Evolutionary conservation across 331 rosid genomes (phyloP).

Genomic region (Stylosanthes scabra): DNA sequence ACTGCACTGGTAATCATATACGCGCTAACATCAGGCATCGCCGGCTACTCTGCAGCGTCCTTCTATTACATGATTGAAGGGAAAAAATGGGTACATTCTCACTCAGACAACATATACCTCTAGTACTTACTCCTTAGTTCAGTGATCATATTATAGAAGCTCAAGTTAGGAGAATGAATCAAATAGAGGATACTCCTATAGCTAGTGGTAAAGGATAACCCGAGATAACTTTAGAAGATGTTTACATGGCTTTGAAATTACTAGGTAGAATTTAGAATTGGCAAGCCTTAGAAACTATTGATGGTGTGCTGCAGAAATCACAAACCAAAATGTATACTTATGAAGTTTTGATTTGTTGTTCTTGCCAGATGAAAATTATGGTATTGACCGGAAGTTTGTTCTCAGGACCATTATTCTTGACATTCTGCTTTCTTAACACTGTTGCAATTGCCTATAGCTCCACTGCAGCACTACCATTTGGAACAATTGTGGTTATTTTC

Average conservation of each 20-base stretch:
- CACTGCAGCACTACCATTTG: conserved; percentile 59
- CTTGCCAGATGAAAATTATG: conserved; percentile 51
- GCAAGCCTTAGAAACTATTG: conserved; percentile 1
- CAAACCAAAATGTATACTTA: conserved; percentile 16
- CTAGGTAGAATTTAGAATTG: background rate
- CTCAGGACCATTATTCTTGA: conserved; percentile 55
- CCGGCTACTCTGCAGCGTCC: conserved; percentile 58
- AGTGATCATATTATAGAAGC: background rate
- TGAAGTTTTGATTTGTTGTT: conserved; percentile 33
- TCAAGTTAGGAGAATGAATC: too few species aligned
- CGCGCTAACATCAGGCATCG: conserved; percentile 52
- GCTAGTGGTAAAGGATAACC: too few species aligned
- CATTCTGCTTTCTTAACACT: conserved; percentile 57
- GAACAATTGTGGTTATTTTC: conserved; percentile 59
- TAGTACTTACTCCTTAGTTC: background rate
- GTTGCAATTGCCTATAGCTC: conserved; percentile 58
- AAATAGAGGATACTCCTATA: too few species aligned
- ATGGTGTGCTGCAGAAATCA: conserved; percentile 27
- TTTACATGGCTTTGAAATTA: background rate
- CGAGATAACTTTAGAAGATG: too few species aligned
- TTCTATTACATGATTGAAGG: conserved; percentile 63
- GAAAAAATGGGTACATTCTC: conserved; percentile 48
- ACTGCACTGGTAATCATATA: conserved; percentile 58
- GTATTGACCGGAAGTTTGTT: conserved; percentile 55
- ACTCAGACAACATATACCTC: background rate